A percentile compares a stretch with the other conserved stretches of the same genome.
Conservation (phyloP, 176 grass and related monocot species). For the Secale cereale region DNA sequence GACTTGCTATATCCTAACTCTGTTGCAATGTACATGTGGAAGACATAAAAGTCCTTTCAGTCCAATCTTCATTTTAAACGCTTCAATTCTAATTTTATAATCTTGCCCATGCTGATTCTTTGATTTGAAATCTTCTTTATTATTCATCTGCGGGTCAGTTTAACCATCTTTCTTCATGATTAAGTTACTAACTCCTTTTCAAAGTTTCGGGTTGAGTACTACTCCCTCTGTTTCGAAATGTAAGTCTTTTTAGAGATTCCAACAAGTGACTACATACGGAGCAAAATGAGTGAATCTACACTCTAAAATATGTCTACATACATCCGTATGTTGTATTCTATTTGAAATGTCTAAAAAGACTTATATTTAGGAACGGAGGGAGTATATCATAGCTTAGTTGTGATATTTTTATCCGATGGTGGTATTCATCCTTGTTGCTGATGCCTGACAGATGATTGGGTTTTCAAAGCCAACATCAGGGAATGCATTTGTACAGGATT, state of each 20-base stretch:
- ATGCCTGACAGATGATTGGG: slow-evolving; percentile 51
- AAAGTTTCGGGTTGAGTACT: background rate
- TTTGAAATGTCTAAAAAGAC: too few species aligned
- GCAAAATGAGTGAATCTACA: too few species aligned
- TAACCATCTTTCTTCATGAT: background rate
- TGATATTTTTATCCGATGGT: background rate
- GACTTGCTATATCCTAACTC: slow-evolving; percentile 4
- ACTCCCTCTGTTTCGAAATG: too few species aligned
- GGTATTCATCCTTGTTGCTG: slow-evolving; percentile 16
- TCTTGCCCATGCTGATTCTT: background rate
- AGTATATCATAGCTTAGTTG: background rate
- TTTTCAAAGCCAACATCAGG: slow-evolving; percentile 57
- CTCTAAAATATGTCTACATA: too few species aligned
- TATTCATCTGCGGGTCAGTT: background rate
- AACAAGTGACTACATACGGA: too few species aligned
- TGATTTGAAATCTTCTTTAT: background rate
- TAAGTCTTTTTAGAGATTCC: too few species aligned
- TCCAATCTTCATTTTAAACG: background rate
- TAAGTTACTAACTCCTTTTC: background rate
- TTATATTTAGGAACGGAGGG: too few species aligned
- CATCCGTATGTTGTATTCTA: too few species aligned
- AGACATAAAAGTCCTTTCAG: background rate
- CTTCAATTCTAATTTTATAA: background rate
- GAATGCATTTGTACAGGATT: slow-evolving; percentile 48
- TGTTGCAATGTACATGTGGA: background rate